Evolutionary conservation across 1,284 basidiomycete genomes (phyloP).

Genomic region (Wallemia hederae): DNA sequence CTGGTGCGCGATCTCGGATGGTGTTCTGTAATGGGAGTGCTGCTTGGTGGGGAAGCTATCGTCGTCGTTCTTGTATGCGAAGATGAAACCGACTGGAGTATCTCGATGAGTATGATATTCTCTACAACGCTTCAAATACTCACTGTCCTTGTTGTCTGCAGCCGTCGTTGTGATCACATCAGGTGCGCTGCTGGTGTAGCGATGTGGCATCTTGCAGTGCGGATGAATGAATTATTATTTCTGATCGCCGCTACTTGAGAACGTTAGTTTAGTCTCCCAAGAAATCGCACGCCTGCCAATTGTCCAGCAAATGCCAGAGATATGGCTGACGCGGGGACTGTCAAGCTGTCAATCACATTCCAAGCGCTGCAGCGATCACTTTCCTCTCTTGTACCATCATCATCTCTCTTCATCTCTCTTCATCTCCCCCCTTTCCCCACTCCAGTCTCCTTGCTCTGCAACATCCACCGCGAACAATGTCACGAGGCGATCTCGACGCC

Average conservation of each 20-base stretch:
- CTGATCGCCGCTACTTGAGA: no score
- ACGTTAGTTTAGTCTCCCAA: not conserved
- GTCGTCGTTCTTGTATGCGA: not conserved
- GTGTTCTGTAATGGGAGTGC: not conserved
- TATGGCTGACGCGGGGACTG: no score
- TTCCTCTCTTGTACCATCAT: no score
- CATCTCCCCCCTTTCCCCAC: no score
- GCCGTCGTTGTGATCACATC: not conserved
- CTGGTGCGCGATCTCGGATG: not conserved
- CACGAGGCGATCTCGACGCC: constrained; percentile 4
- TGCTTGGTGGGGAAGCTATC: not conserved
- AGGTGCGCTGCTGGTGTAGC: not conserved
- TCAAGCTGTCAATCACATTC: not conserved
- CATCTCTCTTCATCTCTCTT: no score
- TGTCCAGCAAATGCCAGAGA: not conserved
- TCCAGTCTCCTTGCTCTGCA: not conserved
- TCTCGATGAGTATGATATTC: not conserved
- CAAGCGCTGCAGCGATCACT: not conserved
- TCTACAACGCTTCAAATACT: not conserved
- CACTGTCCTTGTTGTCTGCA: not conserved
- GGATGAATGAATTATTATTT: no score
- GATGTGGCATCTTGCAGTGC: not conserved
- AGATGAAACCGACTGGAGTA: not conserved
- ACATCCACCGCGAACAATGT: not conserved
- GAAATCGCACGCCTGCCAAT: not conserved